phyloP scores from a whole-genome alignment of 139 green algal species.

The Deuterostichococcus epilithicus region DNA sequence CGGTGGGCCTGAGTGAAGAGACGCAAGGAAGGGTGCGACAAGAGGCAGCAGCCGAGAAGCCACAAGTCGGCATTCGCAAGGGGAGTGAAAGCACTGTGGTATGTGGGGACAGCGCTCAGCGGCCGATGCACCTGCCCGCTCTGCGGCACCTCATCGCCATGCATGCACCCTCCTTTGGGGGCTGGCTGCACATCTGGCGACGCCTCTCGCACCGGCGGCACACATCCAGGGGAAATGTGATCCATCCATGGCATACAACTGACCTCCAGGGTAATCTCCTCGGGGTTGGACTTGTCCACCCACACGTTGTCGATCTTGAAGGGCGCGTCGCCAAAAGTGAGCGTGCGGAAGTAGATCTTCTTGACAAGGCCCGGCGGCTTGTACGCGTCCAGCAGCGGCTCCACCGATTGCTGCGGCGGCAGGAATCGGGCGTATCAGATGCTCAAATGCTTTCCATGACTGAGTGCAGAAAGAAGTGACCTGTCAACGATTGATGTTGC shows the following conservation, averaged over 20 bases:
- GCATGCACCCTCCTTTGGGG: too few species aligned
- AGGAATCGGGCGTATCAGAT: too few species aligned
- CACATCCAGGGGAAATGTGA: too few species aligned
- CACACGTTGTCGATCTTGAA: slow-evolving; percentile 56
- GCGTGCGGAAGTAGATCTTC: slow-evolving; percentile 75
- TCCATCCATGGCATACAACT: not conserved
- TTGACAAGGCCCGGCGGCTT: slow-evolving; percentile 66
- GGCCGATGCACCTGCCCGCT: too few species aligned
- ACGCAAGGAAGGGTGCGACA: not conserved
- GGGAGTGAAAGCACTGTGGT: too few species aligned
- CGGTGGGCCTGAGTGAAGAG: not conserved
- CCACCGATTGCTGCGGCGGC: slow-evolving; percentile 48
- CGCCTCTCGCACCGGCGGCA: too few species aligned
- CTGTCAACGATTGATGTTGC: not conserved
- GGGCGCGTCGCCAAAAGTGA: slow-evolving; percentile 81
- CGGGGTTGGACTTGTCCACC: slow-evolving; percentile 31
- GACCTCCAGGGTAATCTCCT: slow-evolving; percentile 34
- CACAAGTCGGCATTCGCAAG: too few species aligned
- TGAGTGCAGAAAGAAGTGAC: not conserved
- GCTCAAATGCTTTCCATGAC: not conserved
- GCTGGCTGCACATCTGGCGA: too few species aligned
- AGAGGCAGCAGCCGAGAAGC: too few species aligned
- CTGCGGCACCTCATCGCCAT: too few species aligned
- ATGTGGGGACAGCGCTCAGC: too few species aligned
- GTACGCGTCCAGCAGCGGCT: slow-evolving; percentile 68